Evolutionary conservation across 2,329 filamentous ascomycete genomes (phyloP).

Genomic region (Blastomyces parvus): DNA sequence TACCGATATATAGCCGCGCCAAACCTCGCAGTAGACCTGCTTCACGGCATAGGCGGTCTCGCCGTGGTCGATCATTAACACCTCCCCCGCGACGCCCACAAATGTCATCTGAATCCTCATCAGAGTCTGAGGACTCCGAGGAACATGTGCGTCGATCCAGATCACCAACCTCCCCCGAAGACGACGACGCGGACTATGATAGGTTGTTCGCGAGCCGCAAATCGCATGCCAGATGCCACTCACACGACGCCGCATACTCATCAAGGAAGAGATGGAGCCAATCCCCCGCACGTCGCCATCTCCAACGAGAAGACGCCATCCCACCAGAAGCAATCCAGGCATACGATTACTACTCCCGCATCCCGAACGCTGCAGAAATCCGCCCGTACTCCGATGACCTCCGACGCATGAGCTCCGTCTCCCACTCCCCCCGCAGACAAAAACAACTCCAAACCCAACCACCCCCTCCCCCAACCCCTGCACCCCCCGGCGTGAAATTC

Average conservation of each 20-base stretch:
- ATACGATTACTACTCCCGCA: constrained; percentile 3
- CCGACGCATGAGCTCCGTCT: background rate
- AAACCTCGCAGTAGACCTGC: background rate
- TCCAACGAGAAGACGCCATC: background rate
- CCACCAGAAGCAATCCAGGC: constrained; percentile 3
- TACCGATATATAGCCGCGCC: background rate
- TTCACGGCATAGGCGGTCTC: background rate
- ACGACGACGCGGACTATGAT: background rate
- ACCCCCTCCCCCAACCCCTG: background rate
- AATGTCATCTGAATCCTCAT: background rate
- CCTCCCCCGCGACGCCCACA: background rate
- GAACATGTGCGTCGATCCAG: background rate
- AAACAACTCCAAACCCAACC: constrained; percentile 11
- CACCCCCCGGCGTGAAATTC: constrained; percentile 17
- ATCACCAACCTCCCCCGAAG: background rate
- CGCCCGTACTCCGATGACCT: background rate
- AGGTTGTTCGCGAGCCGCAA: constrained; percentile 21
- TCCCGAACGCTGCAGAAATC: background rate
- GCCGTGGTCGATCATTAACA: constrained; percentile 1
- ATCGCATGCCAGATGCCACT: constrained; percentile 26
- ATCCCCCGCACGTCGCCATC: constrained; percentile 16
- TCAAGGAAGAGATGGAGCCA: constrained; percentile 24
- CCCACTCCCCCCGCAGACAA: constrained; percentile 3
- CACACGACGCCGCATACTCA: constrained; percentile 28
- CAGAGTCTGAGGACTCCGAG: background rate